These are phyloP conservation scores for Paradendryphiella salina DNA, from an alignment of 2,329 filamentous ascomycete genomes.

Conservation along the genomic window DNA sequence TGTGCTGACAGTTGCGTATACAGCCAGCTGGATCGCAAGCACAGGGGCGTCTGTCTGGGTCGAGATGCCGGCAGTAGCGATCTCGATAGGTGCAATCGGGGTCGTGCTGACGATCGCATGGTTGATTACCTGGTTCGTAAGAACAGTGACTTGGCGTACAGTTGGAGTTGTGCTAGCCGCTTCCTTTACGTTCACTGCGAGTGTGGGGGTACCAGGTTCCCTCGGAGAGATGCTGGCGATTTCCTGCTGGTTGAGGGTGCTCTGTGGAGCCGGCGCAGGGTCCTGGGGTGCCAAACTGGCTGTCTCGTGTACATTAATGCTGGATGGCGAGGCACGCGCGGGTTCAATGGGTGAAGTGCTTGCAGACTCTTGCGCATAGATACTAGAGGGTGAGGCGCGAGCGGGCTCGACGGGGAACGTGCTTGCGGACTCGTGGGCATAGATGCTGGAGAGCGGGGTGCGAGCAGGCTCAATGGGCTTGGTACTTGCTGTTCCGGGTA, in stretches of 20 bases:
- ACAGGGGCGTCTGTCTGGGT: conserved; percentile 11
- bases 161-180: conserved; percentile 7
- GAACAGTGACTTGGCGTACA: neutral
- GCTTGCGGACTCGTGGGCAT: neutral
- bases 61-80: neutral
- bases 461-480: neutral
- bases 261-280: neutral
- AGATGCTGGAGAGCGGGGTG: neutral
- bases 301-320: neutral
- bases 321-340: neutral
- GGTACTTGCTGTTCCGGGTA: neutral
- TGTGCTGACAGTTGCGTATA: conserved; percentile 1
- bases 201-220: neutral
- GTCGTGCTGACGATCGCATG: conserved; percentile 1
- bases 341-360: neutral
- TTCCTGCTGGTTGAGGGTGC: neutral
- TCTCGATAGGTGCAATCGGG: conserved; percentile 2
- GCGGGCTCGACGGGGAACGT: neutral
- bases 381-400: neutral
- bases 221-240: conserved; percentile 3
- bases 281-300: neutral
- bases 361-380: neutral
- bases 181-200: conserved; percentile 4
- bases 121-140: no score
- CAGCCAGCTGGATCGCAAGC: conserved; percentile 1